These are phyloP conservation scores for Clathrospora elynae DNA, from an alignment of 2,329 filamentous ascomycete genomes.

Conservation along the genomic window DNA sequence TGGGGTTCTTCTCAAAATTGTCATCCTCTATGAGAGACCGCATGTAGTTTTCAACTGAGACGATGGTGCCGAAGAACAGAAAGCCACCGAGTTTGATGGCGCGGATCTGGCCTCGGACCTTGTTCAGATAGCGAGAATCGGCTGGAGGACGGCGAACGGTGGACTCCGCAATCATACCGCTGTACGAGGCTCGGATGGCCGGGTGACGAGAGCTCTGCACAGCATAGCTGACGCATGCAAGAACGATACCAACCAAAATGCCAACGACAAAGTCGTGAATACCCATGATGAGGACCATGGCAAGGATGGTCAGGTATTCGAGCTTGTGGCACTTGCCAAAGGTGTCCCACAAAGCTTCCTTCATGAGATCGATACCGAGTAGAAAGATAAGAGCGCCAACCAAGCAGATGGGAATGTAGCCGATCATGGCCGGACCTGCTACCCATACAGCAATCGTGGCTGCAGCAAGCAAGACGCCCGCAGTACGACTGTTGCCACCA, in stretches of 20 bases:
- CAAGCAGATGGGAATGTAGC: constrained; percentile 95
- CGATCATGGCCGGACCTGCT: constrained; percentile 84
- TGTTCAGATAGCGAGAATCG: constrained; percentile 82
- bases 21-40: constrained; percentile 81
- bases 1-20: constrained; percentile 75
- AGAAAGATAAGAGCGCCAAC: constrained; percentile 95
- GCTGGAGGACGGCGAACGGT: constrained; percentile 90
- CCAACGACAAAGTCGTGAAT: constrained; percentile 95
- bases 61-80: constrained; percentile 98
- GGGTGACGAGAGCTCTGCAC: constrained; percentile 90
- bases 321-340: constrained; percentile 84
- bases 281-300: constrained; percentile 94
- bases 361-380: constrained; percentile 86
- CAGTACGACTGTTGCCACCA: constrained; percentile 83
- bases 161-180: constrained; percentile 84
- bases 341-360: constrained; percentile 87
- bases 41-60: constrained; percentile 89
- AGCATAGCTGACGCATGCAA: constrained; percentile 89
- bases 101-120: constrained; percentile 85
- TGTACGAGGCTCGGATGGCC: constrained; percentile 87
- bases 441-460: constrained; percentile 83
- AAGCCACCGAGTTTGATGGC: constrained; percentile 92
- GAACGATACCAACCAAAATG: constrained; percentile 86
- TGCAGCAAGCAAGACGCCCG: constrained; percentile 80
- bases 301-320: constrained; percentile 87